Evolutionary conservation across 495 filamentous ascomycete species (phyloP), one percentile per base, ranked within the genome.

Genomic region (Annulohypoxylon maeteangense): DNA sequence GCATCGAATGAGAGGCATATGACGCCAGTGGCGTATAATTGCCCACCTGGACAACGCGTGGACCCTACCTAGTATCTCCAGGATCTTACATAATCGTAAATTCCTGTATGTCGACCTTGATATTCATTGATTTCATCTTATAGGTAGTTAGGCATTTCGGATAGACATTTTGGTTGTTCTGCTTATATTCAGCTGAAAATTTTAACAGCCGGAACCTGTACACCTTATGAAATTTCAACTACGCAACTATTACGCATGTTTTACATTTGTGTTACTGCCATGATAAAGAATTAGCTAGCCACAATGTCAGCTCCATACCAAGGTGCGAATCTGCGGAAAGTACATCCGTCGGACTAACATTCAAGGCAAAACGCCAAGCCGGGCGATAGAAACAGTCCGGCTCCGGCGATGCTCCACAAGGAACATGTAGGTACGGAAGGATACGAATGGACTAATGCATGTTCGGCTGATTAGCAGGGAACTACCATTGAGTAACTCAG

Each of bases 391-490:
- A n/a, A 50, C 45, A 12, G 18, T 25, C 45, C 45, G 45, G 23
- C 20, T 27, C 10, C 45, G 22, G 45, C 27, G 20, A 25, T 50
- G 8, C 45, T 11, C 23, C 11, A 27, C 23, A 50, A 10, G 16
- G n/a, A 11, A n/a, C 12, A 62, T 51, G 59, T 51, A 45, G 0
- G 29, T 50, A 51, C 59, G 59, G 59, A 62, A 62, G 42, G 27
- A 44, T 48, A 54, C 38, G 1, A 40, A 14, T 14, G 36, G 36
- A n/a, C 36, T 8, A 25, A 29, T 34, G 48, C 40, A 10, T 3
- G 31, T 36, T 56, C 8, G 32, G 54, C 7, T 7, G 7, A 58
- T 67, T 25, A 14, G 11, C 32, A 36, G 32, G 8, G 7, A 11
- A 40, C 11, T 10, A 40, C 12, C 36, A n/a, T 12, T 14, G 12